phyloP scores from a whole-genome alignment of 306 rosid species.

The Urtica urens region DNA sequence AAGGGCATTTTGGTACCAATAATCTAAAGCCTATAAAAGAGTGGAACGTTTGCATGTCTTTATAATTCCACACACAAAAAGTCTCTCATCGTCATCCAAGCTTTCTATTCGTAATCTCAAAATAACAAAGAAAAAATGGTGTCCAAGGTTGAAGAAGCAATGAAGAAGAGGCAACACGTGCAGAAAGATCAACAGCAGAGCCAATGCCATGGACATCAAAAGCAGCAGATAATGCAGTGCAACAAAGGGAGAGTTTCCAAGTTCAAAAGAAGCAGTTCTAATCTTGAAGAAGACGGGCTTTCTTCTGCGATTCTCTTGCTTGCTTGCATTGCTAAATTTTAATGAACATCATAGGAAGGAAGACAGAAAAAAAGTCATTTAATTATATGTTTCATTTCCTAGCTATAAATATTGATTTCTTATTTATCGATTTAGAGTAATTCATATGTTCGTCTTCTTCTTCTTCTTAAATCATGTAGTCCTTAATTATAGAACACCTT shows the following conservation, averaged over 20 bases:
- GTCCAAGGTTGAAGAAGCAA: conserved; percentile 66
- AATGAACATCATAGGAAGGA: conserved; percentile 27
- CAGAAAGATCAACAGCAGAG: conserved; percentile 19
- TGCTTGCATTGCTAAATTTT: conserved; percentile 89
- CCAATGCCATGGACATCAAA: conserved; percentile 26
- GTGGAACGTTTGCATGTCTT: conserved; percentile 21
- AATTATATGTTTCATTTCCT: too few species aligned
- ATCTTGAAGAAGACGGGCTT: conserved; percentile 67
- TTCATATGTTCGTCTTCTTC: too few species aligned
- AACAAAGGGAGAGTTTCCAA: conserved; percentile 65
- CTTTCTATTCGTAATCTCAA: neutral
- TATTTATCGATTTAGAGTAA: too few species aligned
- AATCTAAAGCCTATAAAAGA: conserved; percentile 43
- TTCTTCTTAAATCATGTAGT: too few species aligned
- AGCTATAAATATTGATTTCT: too few species aligned
- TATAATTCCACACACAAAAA: conserved; percentile 25
- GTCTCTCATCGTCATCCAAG: neutral
- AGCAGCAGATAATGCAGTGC: conserved; percentile 44
- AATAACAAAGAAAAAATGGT: conserved; percentile 34
- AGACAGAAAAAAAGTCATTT: too few species aligned
- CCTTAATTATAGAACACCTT: too few species aligned
- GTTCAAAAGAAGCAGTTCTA: conserved; percentile 84
- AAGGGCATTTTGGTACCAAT: conserved; percentile 18
- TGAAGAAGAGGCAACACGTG: conserved; percentile 31
- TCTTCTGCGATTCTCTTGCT: conserved; percentile 90